Conservation (phyloP, 176 grass and related monocot genomes). For the Oryza australiensis region DNA sequence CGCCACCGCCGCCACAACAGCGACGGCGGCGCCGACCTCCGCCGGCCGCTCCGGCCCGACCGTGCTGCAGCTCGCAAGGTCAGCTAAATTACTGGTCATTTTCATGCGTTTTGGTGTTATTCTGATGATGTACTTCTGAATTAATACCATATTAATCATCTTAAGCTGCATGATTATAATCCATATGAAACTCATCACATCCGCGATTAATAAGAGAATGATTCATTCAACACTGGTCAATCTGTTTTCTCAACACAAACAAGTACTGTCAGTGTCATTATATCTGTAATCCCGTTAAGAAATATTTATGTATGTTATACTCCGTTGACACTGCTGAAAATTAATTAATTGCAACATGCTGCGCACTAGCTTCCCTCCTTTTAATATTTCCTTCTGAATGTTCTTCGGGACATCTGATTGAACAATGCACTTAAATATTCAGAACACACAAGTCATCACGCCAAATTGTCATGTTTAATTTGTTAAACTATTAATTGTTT, state of each 20-base stretch:
- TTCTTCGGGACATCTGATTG: background rate
- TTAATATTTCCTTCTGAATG: background rate
- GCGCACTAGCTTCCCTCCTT: background rate
- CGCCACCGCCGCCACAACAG: constrained; percentile 23
- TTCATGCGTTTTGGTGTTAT: background rate
- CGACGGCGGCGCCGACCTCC: background rate
- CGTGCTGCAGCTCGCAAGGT: constrained; percentile 31
- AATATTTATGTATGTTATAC: background rate
- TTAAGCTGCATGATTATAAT: background rate
- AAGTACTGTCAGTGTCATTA: background rate
- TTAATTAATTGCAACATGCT: background rate
- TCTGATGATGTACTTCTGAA: background rate
- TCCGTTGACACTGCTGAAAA: background rate
- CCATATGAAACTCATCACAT: background rate
- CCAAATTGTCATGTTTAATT: background rate
- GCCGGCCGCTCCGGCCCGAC: constrained; percentile 17
- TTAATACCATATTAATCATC: background rate
- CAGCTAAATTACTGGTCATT: background rate
- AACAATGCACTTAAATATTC: background rate
- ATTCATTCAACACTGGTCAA: background rate
- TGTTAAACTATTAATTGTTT: background rate
- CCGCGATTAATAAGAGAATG: background rate
- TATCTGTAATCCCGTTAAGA: background rate
- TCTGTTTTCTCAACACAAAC: background rate
- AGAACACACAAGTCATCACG: background rate